Conservation (phyloP, 371 early-diverging fungal species). For the Mucor racemosus region DNA sequence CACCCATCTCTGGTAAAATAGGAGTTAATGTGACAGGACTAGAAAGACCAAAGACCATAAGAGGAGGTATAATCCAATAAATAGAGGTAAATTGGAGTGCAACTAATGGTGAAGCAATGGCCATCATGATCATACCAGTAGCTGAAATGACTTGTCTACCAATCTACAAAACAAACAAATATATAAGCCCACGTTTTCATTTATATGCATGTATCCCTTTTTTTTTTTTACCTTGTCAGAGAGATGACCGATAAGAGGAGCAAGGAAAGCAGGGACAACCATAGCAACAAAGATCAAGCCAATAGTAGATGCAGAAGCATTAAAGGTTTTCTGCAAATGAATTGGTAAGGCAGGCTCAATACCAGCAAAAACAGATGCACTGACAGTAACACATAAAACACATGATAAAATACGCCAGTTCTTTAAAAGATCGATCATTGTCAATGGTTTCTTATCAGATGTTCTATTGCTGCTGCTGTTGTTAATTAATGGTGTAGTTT, state of each 20-base stretch:
- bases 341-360: conserved; percentile 71
- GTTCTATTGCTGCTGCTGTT: conserved; percentile 8
- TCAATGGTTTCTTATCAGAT: conserved; percentile 31
- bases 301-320: conserved; percentile 54
- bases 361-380: conserved; percentile 64
- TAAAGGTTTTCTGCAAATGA: conserved; percentile 51
- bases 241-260: conserved; percentile 63
- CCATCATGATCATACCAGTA: conserved; percentile 60
- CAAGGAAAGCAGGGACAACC: conserved; percentile 65
- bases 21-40: conserved; percentile 63
- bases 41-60: conserved; percentile 61
- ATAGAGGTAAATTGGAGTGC: conserved; percentile 47
- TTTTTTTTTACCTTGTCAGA: conserved; percentile 52
- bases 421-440: conserved; percentile 55
- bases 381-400: conserved; percentile 57
- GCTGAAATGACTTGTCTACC: conserved; percentile 59
- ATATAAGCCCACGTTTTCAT: background rate
- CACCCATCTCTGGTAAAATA: conserved; percentile 62
- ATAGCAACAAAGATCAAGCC: conserved; percentile 67
- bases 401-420: conserved; percentile 62
- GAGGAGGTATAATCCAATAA: conserved; percentile 51
- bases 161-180: conserved; percentile 17
- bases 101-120: conserved; percentile 53
- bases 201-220: background rate
- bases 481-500: conserved; percentile 20